Base-by-base conservation (phyloP, 768 basidiomycete genomes). In the Kwoniella sp. region DNA sequence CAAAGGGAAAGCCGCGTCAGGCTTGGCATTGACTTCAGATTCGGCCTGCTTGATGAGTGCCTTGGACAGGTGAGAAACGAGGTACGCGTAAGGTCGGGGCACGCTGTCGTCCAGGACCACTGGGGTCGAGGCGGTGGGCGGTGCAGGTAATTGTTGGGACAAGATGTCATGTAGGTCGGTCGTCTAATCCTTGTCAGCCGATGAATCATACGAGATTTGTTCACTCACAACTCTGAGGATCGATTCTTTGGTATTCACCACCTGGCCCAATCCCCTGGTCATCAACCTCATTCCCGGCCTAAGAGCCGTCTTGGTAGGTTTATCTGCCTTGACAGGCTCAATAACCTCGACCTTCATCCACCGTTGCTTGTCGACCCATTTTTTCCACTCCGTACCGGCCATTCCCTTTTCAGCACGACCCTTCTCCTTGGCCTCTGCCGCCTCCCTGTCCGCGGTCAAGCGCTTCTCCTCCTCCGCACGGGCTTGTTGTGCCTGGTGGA, bases 21-120 rank as follows among this genome's bases (percentile, higher is more conserved):
- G 84, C 74, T 92, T 88, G 2, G 91, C 90, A 1, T 86, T 83
- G 8, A 93, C 88, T 73, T 98, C 93, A 0, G 84, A 86, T 76
- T 95, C 91, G 15, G 91, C 91, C 76, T 96, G 93, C 28, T 87
- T 79, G 37, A 96, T 79, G 55, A 98, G 84, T 15, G 83, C 78
- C 69, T 98, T 96, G 40, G 89, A 79, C 33, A 96, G 81, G n/a
- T 90, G 86, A 19, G 88, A 91, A 38, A 92, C 81, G 19, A 86
- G 79, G 43, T 89, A 87, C 40, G 79, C 72, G 70, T 90, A 92
- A 5, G 59, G 37, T 28, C 66, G 49, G 1, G 74, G 60, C 0
- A 59, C 46, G 74, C 79, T 79, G 50, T 34, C 33, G 42, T 50
- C 23, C 27, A 59, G 57, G 46, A 59, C 56, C 14, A 71, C 56